phyloP scores from a whole-genome alignment of 495 filamentous ascomycete genomes.

The Cryomyces minteri region DNA sequence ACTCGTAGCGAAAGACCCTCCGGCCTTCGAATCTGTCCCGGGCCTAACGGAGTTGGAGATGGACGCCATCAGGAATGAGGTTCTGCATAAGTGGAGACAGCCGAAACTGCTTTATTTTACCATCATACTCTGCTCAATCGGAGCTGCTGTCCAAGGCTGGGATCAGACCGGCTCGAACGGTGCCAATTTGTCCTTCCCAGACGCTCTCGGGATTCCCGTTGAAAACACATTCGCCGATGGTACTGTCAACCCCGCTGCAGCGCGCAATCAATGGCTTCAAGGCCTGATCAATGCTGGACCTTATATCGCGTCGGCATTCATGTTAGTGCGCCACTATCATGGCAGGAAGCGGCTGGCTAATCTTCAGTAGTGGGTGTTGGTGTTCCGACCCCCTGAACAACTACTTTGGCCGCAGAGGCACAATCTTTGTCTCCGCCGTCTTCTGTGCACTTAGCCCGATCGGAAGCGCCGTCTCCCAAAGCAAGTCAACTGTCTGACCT shows the following conservation, averaged over 20 bases:
- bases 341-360: neutral
- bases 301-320: conserved; percentile 8
- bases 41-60: conserved; percentile 30
- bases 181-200: conserved; percentile 18
- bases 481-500: neutral
- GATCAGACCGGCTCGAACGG: conserved; percentile 23
- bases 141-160: conserved; percentile 21
- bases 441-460: conserved; percentile 28
- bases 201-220: conserved; percentile 8
- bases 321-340: conserved; percentile 1
- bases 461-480: conserved; percentile 29
- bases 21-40: conserved; percentile 18
- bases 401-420: conserved; percentile 35
- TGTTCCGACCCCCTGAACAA: conserved; percentile 37
- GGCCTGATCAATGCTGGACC: conserved; percentile 9
- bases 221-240: neutral
- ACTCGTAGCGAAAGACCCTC: conserved; percentile 31
- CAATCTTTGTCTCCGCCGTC: conserved; percentile 31
- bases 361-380: conserved; percentile 6
- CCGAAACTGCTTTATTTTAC: conserved; percentile 37
- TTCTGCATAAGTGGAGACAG: conserved; percentile 36
- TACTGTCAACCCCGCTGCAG: neutral
- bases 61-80: conserved; percentile 25
- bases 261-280: conserved; percentile 2
- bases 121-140: conserved; percentile 25